Evolutionary conservation across 2,329 filamentous ascomycete genomes (phyloP), one percentile per base, ranked within the genome.

Genomic region (Fusarium sp.): DNA sequence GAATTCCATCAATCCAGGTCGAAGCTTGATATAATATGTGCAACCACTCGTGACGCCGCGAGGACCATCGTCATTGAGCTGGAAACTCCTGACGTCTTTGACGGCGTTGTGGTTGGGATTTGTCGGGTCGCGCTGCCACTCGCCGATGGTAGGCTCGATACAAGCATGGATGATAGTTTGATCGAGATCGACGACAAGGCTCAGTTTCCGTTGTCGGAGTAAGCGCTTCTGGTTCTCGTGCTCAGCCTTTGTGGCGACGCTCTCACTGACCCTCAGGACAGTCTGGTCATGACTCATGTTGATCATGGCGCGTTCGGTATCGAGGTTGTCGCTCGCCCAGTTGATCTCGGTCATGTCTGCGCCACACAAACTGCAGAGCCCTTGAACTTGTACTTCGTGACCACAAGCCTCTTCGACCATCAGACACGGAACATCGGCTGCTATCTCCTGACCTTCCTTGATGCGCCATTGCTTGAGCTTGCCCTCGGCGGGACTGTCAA

Each of bases 151-250:
- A 9, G 94, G 95, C 74, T 99, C 96, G 76, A 98, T 97, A 67
- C 94, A 97, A 27, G 96, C 96, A 80, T 99, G 96, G 72, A 99
- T 99, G 76, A 99, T 96, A 61, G 96, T 99, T 83, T 98, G 95
- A 79, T 99, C 96, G 57, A 99, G 85, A 85, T 99, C 96, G 74
- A 99, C 96, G 27, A 99, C 96, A 46, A 99, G 86, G 47, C 93
- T 97, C 46, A 99, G 87, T 82, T 97, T 97, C 73, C 92, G 89
- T 67, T 92, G 88, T 63, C 90, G 86, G 45, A 99, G 84, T 44
- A 99, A 85, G 22, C 95, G 90, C 65, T 90, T 88, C 83, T 98
- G 97, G 16, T 94, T 88, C 74, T 97, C 92, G 77, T 94, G 90
- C 80, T 98, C 95, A 61, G 93, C 91, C 71, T 89, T 90, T 51